Percentiles rank a stretch among this genome's conserved stretches.
These are phyloP conservation scores for Trichoderma afroharzianum DNA, from an alignment of 2,329 filamentous ascomycete species.

Conservation along the genomic window DNA sequence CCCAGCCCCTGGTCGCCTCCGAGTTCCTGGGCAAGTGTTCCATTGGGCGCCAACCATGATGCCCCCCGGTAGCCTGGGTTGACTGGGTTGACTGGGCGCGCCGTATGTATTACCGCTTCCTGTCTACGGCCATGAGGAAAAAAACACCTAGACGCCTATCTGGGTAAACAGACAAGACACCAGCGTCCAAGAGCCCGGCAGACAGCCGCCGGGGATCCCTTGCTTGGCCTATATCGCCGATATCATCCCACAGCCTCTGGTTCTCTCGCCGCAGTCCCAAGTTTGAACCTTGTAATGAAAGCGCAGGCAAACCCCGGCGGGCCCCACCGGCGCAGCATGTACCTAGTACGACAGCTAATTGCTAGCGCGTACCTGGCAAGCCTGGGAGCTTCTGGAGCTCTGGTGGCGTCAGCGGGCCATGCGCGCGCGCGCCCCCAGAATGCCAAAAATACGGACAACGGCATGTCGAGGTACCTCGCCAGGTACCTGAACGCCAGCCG, in stretches of 20 bases:
- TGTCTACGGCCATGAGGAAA: neutral
- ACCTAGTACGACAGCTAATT: neutral
- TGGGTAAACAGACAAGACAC: neutral
- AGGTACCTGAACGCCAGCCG: conserved; percentile 7
- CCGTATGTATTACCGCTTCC: conserved; percentile 9
- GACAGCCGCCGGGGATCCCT: neutral
- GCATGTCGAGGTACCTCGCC: neutral
- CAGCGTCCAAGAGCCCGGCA: neutral
- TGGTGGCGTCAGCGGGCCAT: conserved; percentile 12
- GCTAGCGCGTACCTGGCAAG: neutral
- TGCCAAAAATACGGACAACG: conserved; percentile 8
- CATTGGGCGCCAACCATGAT: neutral
- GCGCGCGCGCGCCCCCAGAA: conserved; percentile 2
- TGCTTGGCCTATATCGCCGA: conserved; percentile 3
- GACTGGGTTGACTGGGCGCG: neutral
- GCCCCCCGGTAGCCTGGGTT: neutral
- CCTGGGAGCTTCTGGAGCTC: neutral
- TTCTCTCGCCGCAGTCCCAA: conserved; percentile 7
- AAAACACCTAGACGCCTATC: neutral
- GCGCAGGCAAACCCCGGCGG: conserved; percentile 5
- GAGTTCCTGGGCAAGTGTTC: conserved; percentile 9
- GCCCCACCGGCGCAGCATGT: neutral
- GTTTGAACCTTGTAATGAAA: conserved; percentile 1
- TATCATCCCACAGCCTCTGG: conserved; percentile 14
- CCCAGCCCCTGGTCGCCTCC: conserved; percentile 6